These are phyloP conservation scores for Stachybotrys elegans DNA, from an alignment of 2,329 filamentous ascomycete species.

Conservation along the genomic window DNA sequence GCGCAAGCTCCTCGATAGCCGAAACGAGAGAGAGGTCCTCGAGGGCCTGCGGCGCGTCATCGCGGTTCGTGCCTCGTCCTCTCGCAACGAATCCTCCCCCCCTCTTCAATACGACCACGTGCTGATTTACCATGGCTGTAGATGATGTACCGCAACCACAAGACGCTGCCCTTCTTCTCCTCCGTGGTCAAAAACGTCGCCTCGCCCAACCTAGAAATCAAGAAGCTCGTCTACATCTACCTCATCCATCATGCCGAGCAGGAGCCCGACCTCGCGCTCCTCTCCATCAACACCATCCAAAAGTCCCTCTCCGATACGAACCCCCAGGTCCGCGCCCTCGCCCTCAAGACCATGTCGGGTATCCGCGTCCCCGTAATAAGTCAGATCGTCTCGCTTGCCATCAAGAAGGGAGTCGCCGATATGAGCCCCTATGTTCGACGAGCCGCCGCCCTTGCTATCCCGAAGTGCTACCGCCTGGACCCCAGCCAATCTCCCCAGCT, in stretches of 20 bases:
- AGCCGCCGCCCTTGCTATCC: slow-evolving; percentile 86
- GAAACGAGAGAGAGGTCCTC: slow-evolving; percentile 86
- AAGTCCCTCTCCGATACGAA: slow-evolving; percentile 93
- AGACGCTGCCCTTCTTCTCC: slow-evolving; percentile 92
- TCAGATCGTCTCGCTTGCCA: slow-evolving; percentile 92
- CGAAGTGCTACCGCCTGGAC: slow-evolving; percentile 91
- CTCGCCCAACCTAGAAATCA: slow-evolving; percentile 88
- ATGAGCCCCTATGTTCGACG: slow-evolving; percentile 94
- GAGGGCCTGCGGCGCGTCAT: slow-evolving; percentile 88
- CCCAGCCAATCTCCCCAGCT: slow-evolving; percentile 80
- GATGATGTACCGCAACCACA: slow-evolving; percentile 94
- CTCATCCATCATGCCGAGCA: slow-evolving; percentile 94
- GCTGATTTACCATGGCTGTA: slow-evolving; percentile 29
- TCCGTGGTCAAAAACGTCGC: slow-evolving; percentile 97
- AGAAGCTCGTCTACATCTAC: slow-evolving; percentile 98
- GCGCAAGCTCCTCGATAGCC: slow-evolving; percentile 90
- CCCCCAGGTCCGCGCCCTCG: slow-evolving; percentile 84
- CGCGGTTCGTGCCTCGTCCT: slow-evolving; percentile 53
- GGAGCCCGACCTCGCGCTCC: slow-evolving; percentile 88
- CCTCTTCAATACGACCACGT: neutral
- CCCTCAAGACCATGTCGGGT: slow-evolving; percentile 92
- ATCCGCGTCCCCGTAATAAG: slow-evolving; percentile 97
- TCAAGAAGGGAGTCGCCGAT: slow-evolving; percentile 88
- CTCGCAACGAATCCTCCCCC: neutral
- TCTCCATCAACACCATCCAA: slow-evolving; percentile 98